A percentile compares a stretch with the other conserved stretches of the same genome.
Evolutionary conservation across 352 stramenopile species (phyloP).

Genomic region (Globisporangium echinulatum): DNA sequence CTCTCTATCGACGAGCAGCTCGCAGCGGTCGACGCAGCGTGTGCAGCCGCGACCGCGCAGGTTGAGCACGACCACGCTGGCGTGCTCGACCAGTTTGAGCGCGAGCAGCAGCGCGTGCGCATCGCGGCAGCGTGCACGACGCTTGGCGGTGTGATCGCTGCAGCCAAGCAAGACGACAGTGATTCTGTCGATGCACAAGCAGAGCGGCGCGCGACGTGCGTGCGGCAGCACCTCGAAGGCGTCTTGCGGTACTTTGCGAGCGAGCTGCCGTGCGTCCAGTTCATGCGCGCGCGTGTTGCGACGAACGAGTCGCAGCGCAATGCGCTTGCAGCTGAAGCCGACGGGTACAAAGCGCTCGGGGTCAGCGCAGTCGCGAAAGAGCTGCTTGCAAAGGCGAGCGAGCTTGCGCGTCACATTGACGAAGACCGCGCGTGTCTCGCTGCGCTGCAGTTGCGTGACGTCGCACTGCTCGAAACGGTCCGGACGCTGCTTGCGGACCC

Average conservation of each 20-base stretch:
- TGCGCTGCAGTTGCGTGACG: slow-evolving; percentile 39
- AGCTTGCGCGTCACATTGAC: slow-evolving; percentile 30
- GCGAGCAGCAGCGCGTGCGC: slow-evolving; percentile 27
- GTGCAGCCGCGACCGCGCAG: slow-evolving; percentile 28
- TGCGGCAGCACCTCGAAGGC: slow-evolving; percentile 60
- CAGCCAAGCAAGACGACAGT: slow-evolving; percentile 16
- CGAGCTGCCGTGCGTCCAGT: slow-evolving; percentile 72
- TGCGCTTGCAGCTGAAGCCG: slow-evolving; percentile 33
- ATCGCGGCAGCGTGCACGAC: slow-evolving; percentile 29
- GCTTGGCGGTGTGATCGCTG: slow-evolving; percentile 30
- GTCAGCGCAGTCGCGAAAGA: slow-evolving; percentile 47
- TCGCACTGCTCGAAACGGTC: slow-evolving; percentile 35
- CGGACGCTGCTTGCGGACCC: slow-evolving; percentile 17
- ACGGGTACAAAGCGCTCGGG: slow-evolving; percentile 45
- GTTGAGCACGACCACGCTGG: slow-evolving; percentile 49
- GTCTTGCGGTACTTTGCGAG: slow-evolving; percentile 68
- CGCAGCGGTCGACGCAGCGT: slow-evolving; percentile 37
- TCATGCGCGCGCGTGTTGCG: slow-evolving; percentile 61
- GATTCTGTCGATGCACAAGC: not conserved
- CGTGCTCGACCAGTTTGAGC: slow-evolving; percentile 29
- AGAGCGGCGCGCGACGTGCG: slow-evolving; percentile 37
- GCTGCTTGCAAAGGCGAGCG: slow-evolving; percentile 32
- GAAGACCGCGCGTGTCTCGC: slow-evolving; percentile 46
- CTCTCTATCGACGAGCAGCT: slow-evolving; percentile 40
- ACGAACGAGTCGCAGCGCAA: slow-evolving; percentile 35